Evolutionary conservation across 331 rosid genomes (phyloP).

Genomic region (Pyrus hybrid): DNA sequence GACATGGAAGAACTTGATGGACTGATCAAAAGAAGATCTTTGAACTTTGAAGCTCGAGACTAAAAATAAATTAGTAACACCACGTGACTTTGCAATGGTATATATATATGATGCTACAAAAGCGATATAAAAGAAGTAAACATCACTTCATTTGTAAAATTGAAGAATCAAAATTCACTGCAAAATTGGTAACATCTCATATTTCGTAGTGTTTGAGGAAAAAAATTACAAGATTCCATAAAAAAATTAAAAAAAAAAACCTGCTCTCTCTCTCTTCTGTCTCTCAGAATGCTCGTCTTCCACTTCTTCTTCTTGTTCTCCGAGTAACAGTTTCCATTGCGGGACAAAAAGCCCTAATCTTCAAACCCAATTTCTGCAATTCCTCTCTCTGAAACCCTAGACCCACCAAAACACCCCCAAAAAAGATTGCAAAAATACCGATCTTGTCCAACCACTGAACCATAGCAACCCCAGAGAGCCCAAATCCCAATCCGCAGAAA

Average conservation of each 20-base stretch:
- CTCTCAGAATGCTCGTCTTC: constrained; percentile 19
- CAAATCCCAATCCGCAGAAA: constrained; percentile 28
- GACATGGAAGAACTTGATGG: neutral
- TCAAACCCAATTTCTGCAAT: constrained; percentile 36
- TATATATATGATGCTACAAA: neutral
- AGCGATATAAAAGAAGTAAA: neutral
- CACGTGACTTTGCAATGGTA: neutral
- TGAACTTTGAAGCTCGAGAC: neutral
- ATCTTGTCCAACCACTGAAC: constrained; percentile 34
- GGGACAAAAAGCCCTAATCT: constrained; percentile 25
- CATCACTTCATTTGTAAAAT: constrained; percentile 2
- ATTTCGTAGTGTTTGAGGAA: neutral
- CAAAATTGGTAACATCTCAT: neutral
- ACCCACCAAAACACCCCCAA: constrained; percentile 45
- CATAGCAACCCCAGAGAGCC: constrained; percentile 27
- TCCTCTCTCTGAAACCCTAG: constrained; percentile 41
- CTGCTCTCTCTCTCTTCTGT: neutral
- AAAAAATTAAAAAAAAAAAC: neutral
- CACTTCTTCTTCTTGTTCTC: constrained; percentile 10
- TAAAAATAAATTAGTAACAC: too few species aligned
- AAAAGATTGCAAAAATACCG: constrained; percentile 36
- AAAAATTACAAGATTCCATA: neutral
- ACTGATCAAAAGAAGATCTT: neutral
- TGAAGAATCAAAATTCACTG: neutral
- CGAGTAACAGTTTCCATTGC: constrained; percentile 12